phyloP scores from a whole-genome alignment of 2,329 filamentous ascomycete species.

The Penicillium fuscoglaucum region DNA sequence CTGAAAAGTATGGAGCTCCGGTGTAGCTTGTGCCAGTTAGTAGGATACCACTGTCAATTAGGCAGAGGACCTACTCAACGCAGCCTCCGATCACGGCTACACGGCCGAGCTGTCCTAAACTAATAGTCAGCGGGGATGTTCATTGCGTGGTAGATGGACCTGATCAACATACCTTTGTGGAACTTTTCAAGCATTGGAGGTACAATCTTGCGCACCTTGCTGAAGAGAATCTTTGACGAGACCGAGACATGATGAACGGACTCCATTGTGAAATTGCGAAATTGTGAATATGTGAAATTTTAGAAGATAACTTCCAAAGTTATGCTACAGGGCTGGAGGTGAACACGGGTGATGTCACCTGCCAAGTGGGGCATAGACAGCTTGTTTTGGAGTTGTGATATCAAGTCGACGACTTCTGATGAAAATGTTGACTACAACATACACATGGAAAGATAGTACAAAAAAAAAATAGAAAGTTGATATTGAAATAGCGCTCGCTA shows the following conservation, averaged over 20 bases:
- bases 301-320: neutral
- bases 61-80: conserved; percentile 59
- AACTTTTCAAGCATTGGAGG: conserved; percentile 94
- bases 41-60: neutral
- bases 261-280: conserved; percentile 28
- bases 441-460: neutral
- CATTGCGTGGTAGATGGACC: neutral
- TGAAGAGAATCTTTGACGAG: conserved; percentile 71
- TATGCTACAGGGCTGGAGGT: conserved; percentile 1
- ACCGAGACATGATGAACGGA: conserved; percentile 56
- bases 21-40: conserved; percentile 63
- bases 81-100: conserved; percentile 93
- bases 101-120: conserved; percentile 79
- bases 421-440: neutral
- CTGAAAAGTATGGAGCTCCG: conserved; percentile 95
- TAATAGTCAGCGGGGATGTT: conserved; percentile 1
- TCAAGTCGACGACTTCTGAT: neutral
- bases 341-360: conserved; percentile 37
- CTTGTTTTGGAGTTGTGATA: neutral
- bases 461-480: conserved; percentile 16
- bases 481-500: conserved; percentile 27
- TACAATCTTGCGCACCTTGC: conserved; percentile 82
- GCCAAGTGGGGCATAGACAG: conserved; percentile 30
- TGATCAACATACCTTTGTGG: conserved; percentile 72
- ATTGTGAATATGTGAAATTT: neutral